These are phyloP conservation scores for Trifolium pratense DNA, from an alignment of 306 rosid species.

Conservation along the genomic window DNA sequence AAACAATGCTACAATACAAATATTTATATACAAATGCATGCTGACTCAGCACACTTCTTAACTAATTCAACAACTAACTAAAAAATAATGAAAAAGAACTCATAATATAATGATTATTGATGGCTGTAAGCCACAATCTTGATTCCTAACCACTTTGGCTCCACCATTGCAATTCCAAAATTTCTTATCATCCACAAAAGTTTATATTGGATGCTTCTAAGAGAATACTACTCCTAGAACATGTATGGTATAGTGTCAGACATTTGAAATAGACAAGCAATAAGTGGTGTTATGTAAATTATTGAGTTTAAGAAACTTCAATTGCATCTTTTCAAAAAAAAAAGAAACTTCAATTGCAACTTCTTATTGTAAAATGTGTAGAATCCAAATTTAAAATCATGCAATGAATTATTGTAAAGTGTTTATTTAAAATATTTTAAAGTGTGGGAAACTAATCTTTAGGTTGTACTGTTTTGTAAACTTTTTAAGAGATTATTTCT, in stretches of 20 bases:
- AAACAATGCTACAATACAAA: not conserved
- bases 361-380: not conserved
- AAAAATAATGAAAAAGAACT: not conserved
- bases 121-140: not conserved
- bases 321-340: not conserved
- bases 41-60: not conserved
- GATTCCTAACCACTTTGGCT: conserved; percentile 22
- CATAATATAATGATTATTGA: too few relatives aligned
- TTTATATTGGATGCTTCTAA: not conserved
- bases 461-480: too few relatives aligned
- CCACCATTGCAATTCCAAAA: conserved; percentile 32
- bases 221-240: conserved; percentile 6
- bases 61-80: too few relatives aligned
- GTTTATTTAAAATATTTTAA: too few relatives aligned
- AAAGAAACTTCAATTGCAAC: not conserved
- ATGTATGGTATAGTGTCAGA: not conserved
- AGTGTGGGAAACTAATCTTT: too few relatives aligned
- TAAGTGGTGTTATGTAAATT: not conserved
- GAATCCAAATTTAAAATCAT: not conserved
- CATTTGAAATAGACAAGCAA: conserved; percentile 36
- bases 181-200: not conserved
- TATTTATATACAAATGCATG: not conserved
- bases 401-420: too few relatives aligned
- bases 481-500: too few relatives aligned
- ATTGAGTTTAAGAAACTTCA: not conserved